Conservation (phyloP, 2,329 filamentous ascomycete species). For the Neonectria coccinea region DNA sequence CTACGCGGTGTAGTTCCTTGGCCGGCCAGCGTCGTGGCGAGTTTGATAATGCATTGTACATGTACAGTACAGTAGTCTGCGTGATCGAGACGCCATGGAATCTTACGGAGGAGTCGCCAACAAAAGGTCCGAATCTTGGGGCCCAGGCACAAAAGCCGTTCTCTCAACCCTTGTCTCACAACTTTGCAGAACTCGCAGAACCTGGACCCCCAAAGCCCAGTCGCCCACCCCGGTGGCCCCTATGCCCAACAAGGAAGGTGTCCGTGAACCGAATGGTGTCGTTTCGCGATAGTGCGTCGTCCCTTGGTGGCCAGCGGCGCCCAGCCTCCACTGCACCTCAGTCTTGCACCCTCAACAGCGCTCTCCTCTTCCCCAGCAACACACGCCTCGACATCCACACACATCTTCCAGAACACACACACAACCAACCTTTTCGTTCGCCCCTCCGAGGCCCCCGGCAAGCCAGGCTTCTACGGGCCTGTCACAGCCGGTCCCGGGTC, state of each 20-base stretch:
- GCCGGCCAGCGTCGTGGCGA: neutral
- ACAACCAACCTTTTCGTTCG: neutral
- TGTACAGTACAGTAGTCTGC: neutral
- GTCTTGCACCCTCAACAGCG: neutral
- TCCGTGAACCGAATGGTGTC: constrained; percentile 23
- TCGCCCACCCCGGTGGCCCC: constrained; percentile 23
- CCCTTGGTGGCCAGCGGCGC: neutral
- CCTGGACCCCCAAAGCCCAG: neutral
- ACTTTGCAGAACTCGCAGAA: neutral
- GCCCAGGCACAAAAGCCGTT: constrained; percentile 17
- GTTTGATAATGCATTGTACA: neutral
- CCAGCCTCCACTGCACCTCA: neutral
- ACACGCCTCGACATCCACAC: too few species aligned
- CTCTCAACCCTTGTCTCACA: constrained; percentile 1
- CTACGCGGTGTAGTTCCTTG: neutral
- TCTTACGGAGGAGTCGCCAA: constrained; percentile 23
- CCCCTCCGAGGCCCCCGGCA: neutral
- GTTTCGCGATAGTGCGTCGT: constrained; percentile 27
- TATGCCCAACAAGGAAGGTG: constrained; percentile 31
- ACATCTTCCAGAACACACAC: constrained; percentile 3
- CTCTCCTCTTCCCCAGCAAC: neutral
- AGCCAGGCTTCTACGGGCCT: neutral
- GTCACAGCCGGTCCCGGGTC: neutral
- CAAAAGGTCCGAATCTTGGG: constrained; percentile 43
- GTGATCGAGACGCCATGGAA: constrained; percentile 2